A percentile compares a stretch with the other conserved stretches of the same genome.
Evolutionary conservation across 2,329 filamentous ascomycete species (phyloP).

Genomic region (Penicillium vulpinum): DNA sequence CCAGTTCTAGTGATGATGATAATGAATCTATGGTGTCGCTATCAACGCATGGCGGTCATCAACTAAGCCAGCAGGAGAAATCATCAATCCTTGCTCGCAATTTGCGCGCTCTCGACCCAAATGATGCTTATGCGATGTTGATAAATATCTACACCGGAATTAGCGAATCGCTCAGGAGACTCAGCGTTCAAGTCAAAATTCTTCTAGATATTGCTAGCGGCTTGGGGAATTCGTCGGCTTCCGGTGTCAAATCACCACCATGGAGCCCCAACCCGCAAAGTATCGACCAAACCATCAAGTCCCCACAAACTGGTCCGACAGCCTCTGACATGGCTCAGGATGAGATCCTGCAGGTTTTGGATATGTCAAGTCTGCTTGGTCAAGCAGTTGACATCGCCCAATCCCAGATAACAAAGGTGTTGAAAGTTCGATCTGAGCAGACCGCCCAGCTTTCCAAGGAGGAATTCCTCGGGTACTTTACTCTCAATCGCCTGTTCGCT

Average conservation of each 20-base stretch:
- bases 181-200: slow-evolving; percentile 90
- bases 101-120: slow-evolving; percentile 75
- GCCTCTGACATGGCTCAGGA: slow-evolving; percentile 49
- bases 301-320: slow-evolving; percentile 24
- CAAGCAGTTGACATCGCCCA: slow-evolving; percentile 68
- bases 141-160: slow-evolving; percentile 81
- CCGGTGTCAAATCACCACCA: slow-evolving; percentile 48
- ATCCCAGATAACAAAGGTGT: slow-evolving; percentile 62
- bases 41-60: slow-evolving; percentile 71
- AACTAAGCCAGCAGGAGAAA: slow-evolving; percentile 79
- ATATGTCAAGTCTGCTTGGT: slow-evolving; percentile 65
- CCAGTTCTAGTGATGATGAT: slow-evolving; percentile 92
- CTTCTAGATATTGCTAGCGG: slow-evolving; percentile 87
- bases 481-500: slow-evolving; percentile 63
- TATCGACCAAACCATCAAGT: slow-evolving; percentile 44
- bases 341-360: slow-evolving; percentile 63
- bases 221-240: slow-evolving; percentile 43
- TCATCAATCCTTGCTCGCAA: slow-evolving; percentile 86
- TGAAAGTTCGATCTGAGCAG: slow-evolving; percentile 64
- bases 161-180: slow-evolving; percentile 78
- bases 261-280: slow-evolving; percentile 48
- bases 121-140: slow-evolving; percentile 81
- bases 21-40: slow-evolving; percentile 84
- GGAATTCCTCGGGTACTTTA: slow-evolving; percentile 63
- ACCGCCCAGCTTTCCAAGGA: slow-evolving; percentile 56